Conservation (phyloP, 495 filamentous ascomycete genomes). For the Penicillium pulvis region DNA sequence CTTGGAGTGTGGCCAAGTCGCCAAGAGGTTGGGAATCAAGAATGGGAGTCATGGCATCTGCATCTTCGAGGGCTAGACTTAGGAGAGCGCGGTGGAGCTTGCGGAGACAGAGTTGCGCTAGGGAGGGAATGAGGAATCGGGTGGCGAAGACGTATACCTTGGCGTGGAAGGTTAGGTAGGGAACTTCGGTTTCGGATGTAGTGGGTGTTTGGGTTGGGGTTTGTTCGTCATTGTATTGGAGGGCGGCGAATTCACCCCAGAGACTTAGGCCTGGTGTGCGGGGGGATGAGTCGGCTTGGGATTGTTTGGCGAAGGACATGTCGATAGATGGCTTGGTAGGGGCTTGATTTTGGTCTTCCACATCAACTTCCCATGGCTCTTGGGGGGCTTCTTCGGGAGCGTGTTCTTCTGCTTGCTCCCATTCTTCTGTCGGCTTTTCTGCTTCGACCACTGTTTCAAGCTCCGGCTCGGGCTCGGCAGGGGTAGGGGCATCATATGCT, state of each 20-base stretch:
- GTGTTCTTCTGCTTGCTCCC: not conserved
- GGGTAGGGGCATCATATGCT: not conserved
- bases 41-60: slow-evolving; percentile 15
- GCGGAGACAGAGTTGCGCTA: slow-evolving; percentile 47
- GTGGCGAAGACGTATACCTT: slow-evolving; percentile 52
- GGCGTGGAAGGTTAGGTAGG: slow-evolving; percentile 49
- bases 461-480: not conserved
- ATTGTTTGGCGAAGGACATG: slow-evolving; percentile 42
- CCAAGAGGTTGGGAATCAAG: slow-evolving; percentile 19
- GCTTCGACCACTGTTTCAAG: not conserved
- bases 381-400: not conserved
- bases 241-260: slow-evolving; percentile 44
- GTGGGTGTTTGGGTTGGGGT: not conserved
- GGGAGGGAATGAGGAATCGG: slow-evolving; percentile 45
- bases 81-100: slow-evolving; percentile 45
- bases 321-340: slow-evolving; percentile 39
- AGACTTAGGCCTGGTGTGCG: slow-evolving; percentile 38
- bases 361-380: slow-evolving; percentile 6
- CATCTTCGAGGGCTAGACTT: slow-evolving; percentile 29
- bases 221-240: slow-evolving; percentile 39
- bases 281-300: slow-evolving; percentile 31
- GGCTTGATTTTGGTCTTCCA: slow-evolving; percentile 7
- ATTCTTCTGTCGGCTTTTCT: not conserved
- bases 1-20: slow-evolving; percentile 30
- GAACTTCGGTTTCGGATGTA: slow-evolving; percentile 24